Evolutionary conservation across 1,284 basidiomycete species (phyloP).

Genomic region (Hortiboletus rubellus): DNA sequence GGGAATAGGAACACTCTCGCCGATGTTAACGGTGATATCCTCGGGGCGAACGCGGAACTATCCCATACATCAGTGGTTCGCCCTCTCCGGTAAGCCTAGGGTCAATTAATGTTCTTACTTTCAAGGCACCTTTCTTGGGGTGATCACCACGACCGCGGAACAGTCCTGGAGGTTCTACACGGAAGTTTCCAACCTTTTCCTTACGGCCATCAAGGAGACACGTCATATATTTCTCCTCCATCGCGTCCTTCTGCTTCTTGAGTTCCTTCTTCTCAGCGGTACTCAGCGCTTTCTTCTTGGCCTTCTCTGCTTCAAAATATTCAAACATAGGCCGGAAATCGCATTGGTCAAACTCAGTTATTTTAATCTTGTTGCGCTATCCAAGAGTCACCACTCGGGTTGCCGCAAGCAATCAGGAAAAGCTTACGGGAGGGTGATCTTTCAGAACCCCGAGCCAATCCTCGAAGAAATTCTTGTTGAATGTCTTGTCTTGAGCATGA

Average conservation of each 20-base stretch:
- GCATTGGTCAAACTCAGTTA: constrained; percentile 79
- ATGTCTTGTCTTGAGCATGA: constrained; percentile 86
- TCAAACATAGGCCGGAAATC: constrained; percentile 97
- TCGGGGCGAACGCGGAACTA: constrained; percentile 87
- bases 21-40: constrained; percentile 94
- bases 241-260: constrained; percentile 82
- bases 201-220: constrained; percentile 93
- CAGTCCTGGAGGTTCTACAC: constrained; percentile 95
- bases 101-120: constrained; percentile 53
- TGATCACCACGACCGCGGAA: constrained; percentile 99
- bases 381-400: constrained; percentile 11
- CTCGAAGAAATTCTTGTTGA: constrained; percentile 96
- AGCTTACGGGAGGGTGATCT: constrained; percentile 82
- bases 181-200: constrained; percentile 98
- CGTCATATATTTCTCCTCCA: constrained; percentile 83
- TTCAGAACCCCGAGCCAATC: constrained; percentile 84
- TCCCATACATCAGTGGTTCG: constrained; percentile 12
- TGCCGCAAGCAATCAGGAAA: constrained; percentile 1
- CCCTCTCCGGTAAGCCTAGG: not conserved
- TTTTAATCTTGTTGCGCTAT: constrained; percentile 73
- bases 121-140: constrained; percentile 95
- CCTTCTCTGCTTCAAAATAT: constrained; percentile 89
- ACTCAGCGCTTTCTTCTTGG: constrained; percentile 88
- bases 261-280: constrained; percentile 85
- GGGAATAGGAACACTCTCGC: constrained; percentile 70